phyloP scores from a whole-genome alignment of 768 basidiomycete species.

The Lactarius indigo region DNA sequence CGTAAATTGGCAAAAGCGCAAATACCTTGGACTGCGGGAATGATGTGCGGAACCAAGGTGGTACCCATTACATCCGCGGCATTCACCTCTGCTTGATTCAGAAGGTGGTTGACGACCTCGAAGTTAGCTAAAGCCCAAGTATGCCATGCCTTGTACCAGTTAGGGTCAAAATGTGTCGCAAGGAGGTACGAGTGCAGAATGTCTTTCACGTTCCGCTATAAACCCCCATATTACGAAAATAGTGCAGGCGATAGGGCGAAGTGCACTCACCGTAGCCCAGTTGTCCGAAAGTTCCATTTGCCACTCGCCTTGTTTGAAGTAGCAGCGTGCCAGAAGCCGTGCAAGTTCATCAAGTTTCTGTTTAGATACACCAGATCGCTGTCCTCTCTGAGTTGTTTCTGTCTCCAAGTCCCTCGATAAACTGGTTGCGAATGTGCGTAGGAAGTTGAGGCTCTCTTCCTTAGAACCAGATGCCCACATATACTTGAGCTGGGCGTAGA shows the following conservation, averaged over 20 bases:
- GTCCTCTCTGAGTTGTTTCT: conserved; percentile 46
- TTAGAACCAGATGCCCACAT: conserved; percentile 88
- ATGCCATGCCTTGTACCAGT: conserved; percentile 99
- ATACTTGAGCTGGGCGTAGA: conserved; percentile 93
- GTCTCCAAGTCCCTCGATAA: conserved; percentile 71
- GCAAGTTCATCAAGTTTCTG: conserved; percentile 68
- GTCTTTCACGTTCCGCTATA: conserved; percentile 71
- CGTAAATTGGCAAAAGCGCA: not conserved
- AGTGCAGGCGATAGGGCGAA: not conserved
- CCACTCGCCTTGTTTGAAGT: conserved; percentile 96
- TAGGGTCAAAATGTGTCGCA: conserved; percentile 86
- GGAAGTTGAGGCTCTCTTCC: conserved; percentile 75
- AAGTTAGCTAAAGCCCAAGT: conserved; percentile 98
- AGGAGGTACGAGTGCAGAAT: conserved; percentile 81
- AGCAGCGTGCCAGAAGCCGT: conserved; percentile 90
- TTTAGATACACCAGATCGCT: conserved; percentile 52
- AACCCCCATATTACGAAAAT: conserved; percentile 16
- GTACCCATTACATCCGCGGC: conserved; percentile 55
- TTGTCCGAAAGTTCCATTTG: conserved; percentile 75
- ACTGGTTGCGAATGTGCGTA: conserved; percentile 77
- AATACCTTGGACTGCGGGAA: conserved; percentile 87
- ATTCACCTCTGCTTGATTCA: conserved; percentile 56
- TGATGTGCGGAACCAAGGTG: conserved; percentile 77
- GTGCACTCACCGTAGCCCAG: conserved; percentile 65
- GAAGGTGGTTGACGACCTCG: conserved; percentile 82